Evolutionary conservation across 306 rosid genomes (phyloP).

Genomic region (Abrus pulchellus): DNA sequence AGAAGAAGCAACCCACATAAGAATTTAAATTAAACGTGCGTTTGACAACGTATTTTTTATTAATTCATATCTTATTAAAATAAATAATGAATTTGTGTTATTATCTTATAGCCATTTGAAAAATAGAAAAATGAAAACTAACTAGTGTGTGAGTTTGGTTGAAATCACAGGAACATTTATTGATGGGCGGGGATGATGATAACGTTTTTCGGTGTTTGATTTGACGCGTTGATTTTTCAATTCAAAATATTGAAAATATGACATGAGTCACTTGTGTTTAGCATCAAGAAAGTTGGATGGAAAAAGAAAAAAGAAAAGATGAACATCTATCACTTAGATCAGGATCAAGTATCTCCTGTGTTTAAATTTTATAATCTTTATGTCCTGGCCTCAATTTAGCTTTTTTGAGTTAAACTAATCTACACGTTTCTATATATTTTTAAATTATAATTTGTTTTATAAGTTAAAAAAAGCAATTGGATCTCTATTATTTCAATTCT

Average conservation of each 20-base stretch:
- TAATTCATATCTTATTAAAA: too few relatives aligned
- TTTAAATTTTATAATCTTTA: background rate
- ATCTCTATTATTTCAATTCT: background rate
- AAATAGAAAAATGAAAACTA: background rate
- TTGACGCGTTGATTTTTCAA: background rate
- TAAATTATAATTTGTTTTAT: background rate
- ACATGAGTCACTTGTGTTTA: conserved; percentile 5
- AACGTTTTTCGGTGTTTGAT: background rate
- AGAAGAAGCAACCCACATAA: background rate
- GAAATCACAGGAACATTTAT: background rate
- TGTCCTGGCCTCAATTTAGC: background rate
- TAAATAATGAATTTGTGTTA: too few relatives aligned
- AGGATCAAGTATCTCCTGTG: background rate
- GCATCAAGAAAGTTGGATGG: conserved; percentile 3
- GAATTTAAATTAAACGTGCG: background rate
- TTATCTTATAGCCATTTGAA: too few relatives aligned
- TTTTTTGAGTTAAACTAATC: background rate
- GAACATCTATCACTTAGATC: background rate
- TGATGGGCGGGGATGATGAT: background rate
- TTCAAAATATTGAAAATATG: conserved; percentile 5
- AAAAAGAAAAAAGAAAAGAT: background rate
- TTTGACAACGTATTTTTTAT: background rate
- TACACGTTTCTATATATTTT: background rate
- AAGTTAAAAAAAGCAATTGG: background rate
- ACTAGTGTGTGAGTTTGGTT: background rate